Evolutionary conservation across 768 basidiomycete species (phyloP).

Genomic region (Naganishia onofrii): DNA sequence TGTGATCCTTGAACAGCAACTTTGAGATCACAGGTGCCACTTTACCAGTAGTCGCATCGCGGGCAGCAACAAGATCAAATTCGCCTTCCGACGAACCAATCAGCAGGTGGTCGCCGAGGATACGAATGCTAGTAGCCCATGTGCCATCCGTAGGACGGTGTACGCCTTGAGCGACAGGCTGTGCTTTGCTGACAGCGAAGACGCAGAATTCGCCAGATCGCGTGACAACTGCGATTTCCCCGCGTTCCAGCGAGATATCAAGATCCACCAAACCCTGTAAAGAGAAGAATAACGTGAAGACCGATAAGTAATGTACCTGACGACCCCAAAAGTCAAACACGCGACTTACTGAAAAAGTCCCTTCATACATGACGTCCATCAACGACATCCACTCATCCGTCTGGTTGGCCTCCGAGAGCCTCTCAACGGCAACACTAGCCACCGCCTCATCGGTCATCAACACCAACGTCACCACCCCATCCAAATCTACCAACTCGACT

Average conservation of each 20-base stretch:
- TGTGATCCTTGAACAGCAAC: constrained; percentile 6
- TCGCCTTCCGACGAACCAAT: constrained; percentile 16
- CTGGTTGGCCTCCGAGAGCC: not conserved
- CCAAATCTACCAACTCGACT: not conserved
- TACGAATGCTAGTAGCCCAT: constrained; percentile 10
- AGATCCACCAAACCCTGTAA: constrained; percentile 4
- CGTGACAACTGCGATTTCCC: constrained; percentile 1
- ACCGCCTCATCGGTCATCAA: constrained; percentile 9
- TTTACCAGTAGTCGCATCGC: not conserved
- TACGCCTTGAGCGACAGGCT: not conserved
- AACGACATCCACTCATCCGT: not conserved
- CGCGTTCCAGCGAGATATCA: not conserved
- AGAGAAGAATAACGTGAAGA: not conserved
- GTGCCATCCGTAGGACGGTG: not conserved
- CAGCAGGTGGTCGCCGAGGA: not conserved
- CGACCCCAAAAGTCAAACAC: not conserved
- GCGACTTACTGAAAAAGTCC: not conserved
- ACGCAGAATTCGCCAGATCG: constrained; percentile 4
- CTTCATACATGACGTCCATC: constrained; percentile 4
- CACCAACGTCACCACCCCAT: not conserved
- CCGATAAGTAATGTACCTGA: not conserved
- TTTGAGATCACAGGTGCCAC: not conserved
- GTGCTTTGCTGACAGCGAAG: not conserved
- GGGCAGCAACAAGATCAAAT: constrained; percentile 6
- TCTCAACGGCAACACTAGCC: not conserved